These are phyloP conservation scores for Trichomonas tenax DNA, from an alignment of 208 protist species.

Conservation along the genomic window DNA sequence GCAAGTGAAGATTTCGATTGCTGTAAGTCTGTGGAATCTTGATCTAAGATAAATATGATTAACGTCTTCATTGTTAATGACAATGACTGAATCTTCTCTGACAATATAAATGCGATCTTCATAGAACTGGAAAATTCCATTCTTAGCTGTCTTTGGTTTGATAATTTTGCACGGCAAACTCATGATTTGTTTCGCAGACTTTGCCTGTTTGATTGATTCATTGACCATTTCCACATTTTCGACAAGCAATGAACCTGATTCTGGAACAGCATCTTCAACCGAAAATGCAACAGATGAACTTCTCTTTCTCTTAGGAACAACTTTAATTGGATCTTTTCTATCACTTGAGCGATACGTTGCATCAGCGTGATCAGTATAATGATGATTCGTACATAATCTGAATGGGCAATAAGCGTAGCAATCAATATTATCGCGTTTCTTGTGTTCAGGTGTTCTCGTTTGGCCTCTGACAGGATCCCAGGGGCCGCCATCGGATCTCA, in stretches of 20 bases:
- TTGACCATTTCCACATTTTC: background rate
- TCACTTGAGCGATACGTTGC: background rate
- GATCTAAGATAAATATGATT: background rate
- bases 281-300: background rate
- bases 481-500: background rate
- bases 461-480: background rate
- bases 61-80: background rate
- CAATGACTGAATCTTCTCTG: background rate
- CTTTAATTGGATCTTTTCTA: background rate
- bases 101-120: background rate
- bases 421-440: background rate
- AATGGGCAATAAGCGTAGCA: background rate
- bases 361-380: background rate
- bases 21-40: background rate
- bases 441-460: background rate
- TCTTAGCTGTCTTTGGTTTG: background rate
- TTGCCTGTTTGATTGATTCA: background rate
- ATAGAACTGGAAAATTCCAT: background rate
- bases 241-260: background rate
- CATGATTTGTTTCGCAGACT: background rate
- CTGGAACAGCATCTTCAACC: background rate
- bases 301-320: background rate
- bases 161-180: no score
- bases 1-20: background rate
- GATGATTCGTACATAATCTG: background rate